Base-by-base conservation (phyloP, 2,329 filamentous ascomycete genomes). In the Colletotrichum musicola region DNA sequence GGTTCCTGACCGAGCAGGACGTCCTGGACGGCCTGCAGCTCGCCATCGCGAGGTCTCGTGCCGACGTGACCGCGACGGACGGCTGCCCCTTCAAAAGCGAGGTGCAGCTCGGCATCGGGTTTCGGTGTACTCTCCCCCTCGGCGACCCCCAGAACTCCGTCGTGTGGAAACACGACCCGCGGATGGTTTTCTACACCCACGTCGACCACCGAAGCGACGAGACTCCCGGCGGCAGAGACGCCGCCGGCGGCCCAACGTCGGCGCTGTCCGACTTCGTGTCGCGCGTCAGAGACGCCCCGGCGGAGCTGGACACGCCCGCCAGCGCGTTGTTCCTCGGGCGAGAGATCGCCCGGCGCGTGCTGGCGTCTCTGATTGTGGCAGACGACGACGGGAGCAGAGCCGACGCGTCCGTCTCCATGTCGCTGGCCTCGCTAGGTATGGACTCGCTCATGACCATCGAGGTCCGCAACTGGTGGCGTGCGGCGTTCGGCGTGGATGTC, bases 381-480 rank as follows among this genome's bases (percentile, higher is more conserved):
- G 13, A 66, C 1, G 78, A 77, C 13, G 72, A 75, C n/a, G 42
- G 40, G 2, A 38, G 27, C 30, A 53, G 51, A 14, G n/a, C 47
- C 10, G 16, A 50, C 14, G 16, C 47, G 40, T 60, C 44, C 10
- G 6, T 13, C 14, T 38, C 57, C 22, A 30, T 35, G 56, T 40
- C 16, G 0, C 60, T 73, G 9, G 13, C 25, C 4, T 44, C 59
- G 14, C 54, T 64, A 20, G 72, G 73, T 9, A 54, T 74, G 50
- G 73, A 74, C 50, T 73, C 69, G 0, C 38, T 74, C 38, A 65
- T 73, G 6, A 69, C 69, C 18, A 70, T 72, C 10, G 72, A 74
- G 64, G 47, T 74, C 27, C 62, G 72, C 35, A 72, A 67, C 10
- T 72, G 72, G 72, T 72, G 71, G 72, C 62, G 64, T 25, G 53